Conservation (phyloP, 306 rosid genomes). For the Vigna mungo region DNA sequence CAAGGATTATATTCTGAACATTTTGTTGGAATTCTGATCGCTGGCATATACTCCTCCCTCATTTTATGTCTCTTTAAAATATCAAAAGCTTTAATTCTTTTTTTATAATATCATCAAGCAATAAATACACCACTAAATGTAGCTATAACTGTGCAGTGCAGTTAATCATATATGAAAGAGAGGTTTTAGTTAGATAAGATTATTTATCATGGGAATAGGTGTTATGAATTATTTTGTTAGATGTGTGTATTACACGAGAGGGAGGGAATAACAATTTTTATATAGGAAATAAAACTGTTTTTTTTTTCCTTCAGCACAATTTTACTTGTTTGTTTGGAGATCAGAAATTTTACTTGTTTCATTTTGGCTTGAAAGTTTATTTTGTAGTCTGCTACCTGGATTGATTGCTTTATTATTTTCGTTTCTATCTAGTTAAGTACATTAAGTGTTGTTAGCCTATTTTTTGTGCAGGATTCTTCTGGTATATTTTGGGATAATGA, state of each 20-base stretch:
- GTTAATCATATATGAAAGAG: background rate
- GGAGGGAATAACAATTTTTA: background rate
- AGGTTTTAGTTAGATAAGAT: background rate
- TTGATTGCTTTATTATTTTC: background rate
- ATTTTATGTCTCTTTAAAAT: background rate
- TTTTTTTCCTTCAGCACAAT: background rate
- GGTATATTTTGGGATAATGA: slow-evolving; percentile 99
- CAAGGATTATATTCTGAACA: background rate
- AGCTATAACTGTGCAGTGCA: background rate
- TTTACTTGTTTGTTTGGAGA: background rate
- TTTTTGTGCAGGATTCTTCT: slow-evolving; percentile 82
- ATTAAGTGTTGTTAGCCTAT: slow-evolving; percentile 11
- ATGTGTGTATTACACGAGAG: background rate
- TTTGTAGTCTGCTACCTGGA: slow-evolving; percentile 19
- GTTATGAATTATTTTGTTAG: background rate
- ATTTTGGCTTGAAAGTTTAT: slow-evolving; percentile 9
- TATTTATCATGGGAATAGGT: background rate
- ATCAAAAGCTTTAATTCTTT: background rate
- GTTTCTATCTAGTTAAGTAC: background rate
- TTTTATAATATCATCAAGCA: background rate
- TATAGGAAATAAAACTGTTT: background rate
- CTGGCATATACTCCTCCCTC: background rate
- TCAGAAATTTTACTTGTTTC: background rate
- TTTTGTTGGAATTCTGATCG: background rate
- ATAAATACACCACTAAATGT: background rate